A percentile compares a stretch with the other conserved stretches of the same genome.
These are phyloP conservation scores for Solanum clarkiae DNA, from an alignment of 257 asterid genomes.

Conservation along the genomic window DNA sequence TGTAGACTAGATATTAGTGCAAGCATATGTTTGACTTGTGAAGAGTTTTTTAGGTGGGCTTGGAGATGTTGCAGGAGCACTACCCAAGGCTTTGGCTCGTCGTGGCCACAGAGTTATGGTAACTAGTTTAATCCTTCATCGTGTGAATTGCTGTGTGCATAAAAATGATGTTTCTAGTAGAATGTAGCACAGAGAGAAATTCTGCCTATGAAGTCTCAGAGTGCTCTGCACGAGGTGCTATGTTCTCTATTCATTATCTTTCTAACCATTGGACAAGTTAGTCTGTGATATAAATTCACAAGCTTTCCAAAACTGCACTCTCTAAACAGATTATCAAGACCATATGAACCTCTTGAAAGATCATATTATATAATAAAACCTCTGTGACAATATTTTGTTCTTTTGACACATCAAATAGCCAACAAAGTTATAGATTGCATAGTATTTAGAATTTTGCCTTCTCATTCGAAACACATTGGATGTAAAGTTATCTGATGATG, in stretches of 20 bases:
- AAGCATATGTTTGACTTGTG: not conserved
- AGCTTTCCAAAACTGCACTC: not conserved
- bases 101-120: constrained; percentile 99
- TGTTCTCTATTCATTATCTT: not conserved
- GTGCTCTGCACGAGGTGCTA: not conserved
- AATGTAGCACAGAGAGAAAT: not conserved
- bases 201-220: not conserved
- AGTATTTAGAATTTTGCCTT: not conserved
- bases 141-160: not conserved
- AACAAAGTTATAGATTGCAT: not conserved
- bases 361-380: not conserved
- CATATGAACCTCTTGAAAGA: not conserved
- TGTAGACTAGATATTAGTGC: not conserved
- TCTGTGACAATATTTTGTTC: not conserved
- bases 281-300: not conserved
- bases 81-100: constrained; percentile 97
- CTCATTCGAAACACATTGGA: not conserved
- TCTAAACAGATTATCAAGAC: not conserved
- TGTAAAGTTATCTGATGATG: not conserved
- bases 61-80: constrained; percentile 99
- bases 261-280: not conserved
- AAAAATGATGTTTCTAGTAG: not conserved
- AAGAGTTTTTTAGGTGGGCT: constrained; percentile 68
- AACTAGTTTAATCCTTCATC: constrained; percentile 2
- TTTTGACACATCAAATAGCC: not conserved